phyloP scores from a whole-genome alignment of 2,329 filamentous ascomycete genomes.

The Ophiostoma quercus region DNA sequence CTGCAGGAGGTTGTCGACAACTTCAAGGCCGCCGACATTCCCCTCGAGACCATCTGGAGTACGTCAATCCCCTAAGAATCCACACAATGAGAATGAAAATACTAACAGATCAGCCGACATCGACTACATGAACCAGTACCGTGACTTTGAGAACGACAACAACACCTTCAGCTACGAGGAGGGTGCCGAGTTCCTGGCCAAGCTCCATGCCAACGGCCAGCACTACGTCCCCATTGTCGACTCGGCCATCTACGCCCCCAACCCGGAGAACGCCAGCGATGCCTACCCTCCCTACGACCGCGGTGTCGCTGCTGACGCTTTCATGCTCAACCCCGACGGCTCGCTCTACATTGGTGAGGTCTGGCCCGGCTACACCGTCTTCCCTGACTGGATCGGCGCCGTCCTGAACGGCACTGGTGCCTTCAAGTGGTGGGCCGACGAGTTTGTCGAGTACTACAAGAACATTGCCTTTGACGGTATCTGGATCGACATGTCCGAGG shows the following conservation, averaged over 20 bases:
- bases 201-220: slow-evolving; percentile 59
- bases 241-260: slow-evolving; percentile 62
- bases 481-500: slow-evolving; percentile 57
- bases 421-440: slow-evolving; percentile 58
- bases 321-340: slow-evolving; percentile 55
- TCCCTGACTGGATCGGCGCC: slow-evolving; percentile 60
- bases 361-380: slow-evolving; percentile 69
- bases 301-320: slow-evolving; percentile 51
- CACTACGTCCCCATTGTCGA: slow-evolving; percentile 74
- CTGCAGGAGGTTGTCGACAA: slow-evolving; percentile 62
- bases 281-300: slow-evolving; percentile 57
- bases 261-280: slow-evolving; percentile 65
- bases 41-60: slow-evolving; percentile 66
- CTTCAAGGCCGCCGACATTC: slow-evolving; percentile 60
- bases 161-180: slow-evolving; percentile 51
- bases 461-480: slow-evolving; percentile 48
- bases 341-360: slow-evolving; percentile 57
- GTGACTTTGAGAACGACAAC: slow-evolving; percentile 59
- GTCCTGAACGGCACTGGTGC: slow-evolving; percentile 55
- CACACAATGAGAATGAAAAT: no score
- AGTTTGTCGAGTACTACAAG: slow-evolving; percentile 38
- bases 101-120: slow-evolving; percentile 47
- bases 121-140: slow-evolving; percentile 61
- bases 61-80: neutral
- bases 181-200: slow-evolving; percentile 55